Conservation (phyloP, 257 asterid species). For the Forsythia viridissima region DNA sequence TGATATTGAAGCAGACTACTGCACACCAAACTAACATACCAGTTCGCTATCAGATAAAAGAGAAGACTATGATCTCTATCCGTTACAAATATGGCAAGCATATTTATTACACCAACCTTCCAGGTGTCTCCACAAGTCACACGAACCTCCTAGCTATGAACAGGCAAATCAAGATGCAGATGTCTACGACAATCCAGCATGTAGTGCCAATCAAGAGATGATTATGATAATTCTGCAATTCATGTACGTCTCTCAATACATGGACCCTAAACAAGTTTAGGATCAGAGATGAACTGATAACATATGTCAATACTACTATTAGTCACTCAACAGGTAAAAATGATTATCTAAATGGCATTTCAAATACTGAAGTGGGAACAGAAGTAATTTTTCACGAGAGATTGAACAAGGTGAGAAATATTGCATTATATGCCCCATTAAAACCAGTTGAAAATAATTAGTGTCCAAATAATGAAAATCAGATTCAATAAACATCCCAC, state of each 20-base stretch:
- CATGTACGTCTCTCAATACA: constrained; percentile 54
- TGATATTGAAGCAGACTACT: constrained; percentile 14
- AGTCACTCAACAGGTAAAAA: constrained; percentile 13
- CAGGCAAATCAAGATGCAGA: constrained; percentile 58
- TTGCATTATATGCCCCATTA: background rate
- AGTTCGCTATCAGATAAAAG: constrained; percentile 16
- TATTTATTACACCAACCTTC: constrained; percentile 70
- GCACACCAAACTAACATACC: constrained; percentile 7
- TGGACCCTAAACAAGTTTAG: constrained; percentile 58
- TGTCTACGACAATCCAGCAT: constrained; percentile 60
- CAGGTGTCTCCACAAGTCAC: constrained; percentile 56
- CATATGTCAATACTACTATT: constrained; percentile 13
- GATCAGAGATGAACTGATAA: constrained; percentile 31
- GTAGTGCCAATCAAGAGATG: constrained; percentile 60
- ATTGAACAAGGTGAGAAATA: background rate
- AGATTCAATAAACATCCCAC: background rate
- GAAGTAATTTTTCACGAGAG: background rate
- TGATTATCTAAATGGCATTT: background rate
- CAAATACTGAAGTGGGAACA: background rate
- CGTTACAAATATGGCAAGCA: constrained; percentile 33
- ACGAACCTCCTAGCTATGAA: constrained; percentile 72
- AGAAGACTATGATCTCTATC: constrained; percentile 26
- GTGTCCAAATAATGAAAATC: background rate
- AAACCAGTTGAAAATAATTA: constrained; percentile 3
- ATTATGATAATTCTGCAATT: constrained; percentile 60